Base-by-base conservation (phyloP, 1,139 yeast genomes). In the Keqinozyma sinolaborantium region DNA sequence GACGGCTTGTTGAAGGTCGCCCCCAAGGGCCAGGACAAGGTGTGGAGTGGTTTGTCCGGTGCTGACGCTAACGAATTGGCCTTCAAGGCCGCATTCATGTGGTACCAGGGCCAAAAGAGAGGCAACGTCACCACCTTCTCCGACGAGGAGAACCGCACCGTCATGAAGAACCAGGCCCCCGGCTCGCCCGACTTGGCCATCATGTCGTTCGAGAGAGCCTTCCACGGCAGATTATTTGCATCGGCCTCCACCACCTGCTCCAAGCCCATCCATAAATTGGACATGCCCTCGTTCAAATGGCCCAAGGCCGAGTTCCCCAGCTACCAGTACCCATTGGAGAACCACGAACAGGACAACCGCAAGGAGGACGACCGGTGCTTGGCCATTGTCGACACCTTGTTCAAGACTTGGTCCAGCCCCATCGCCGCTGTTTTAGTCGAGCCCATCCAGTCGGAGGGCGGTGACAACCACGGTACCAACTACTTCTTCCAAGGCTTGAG, bases 61-160 rank as follows among this genome's bases (percentile, higher is more conserved):
- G 84, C 90, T 19, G 92, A 83, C 53, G 94, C 94, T 44, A 82
- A 81, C 53, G 94, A 83, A 59, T 73, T 82, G 53, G 94, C 94
- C 8, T 83, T 79, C 70, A 83, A 83, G 64, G 92, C 94, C 32
- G 86, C 85, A 7, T 83, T 83, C 57, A 77, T 83, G 66, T 80
- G 82, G 70, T 80, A 81, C 58, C 84, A 79, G 50, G 60, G 77
- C 32, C 63, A 74, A 52, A 66, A 67, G 60, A 77, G 90, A 60
- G 75, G 78, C 26, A 70, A 60, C 48, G 47, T 53, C 23, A 53
- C 60, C 13, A 57, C 59, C 11, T 83, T 83, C 58, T 50, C 83
- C 7, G 50, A 54, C n/a, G 83, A 76, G 50, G 94, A 83, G 53
- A 65, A 70, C 51, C 51, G 38, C 11, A 62, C 84, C 5, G 76